Conservation (phyloP, 164 flowering plant genomes). For the Vitis rotundifolia region DNA sequence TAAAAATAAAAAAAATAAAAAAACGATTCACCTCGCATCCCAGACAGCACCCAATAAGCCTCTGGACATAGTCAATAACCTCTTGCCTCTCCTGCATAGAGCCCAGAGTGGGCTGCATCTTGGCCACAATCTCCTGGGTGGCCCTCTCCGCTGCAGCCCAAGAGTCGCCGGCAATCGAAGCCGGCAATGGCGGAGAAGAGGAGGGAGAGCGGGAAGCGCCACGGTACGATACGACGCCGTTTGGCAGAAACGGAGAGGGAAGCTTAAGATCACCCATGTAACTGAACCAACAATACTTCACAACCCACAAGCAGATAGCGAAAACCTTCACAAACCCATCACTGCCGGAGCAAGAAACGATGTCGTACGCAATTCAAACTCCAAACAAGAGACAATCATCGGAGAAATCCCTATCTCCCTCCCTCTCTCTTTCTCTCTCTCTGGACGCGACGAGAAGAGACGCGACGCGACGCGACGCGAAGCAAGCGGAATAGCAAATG, state of each 20-base stretch:
- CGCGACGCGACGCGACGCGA: constrained; percentile 7
- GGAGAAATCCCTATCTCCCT: no score
- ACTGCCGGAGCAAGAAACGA: background rate
- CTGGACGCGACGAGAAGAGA: background rate
- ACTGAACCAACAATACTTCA: background rate
- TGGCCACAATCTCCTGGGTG: constrained; percentile 23
- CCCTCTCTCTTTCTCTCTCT: no score
- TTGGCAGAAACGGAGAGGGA: background rate
- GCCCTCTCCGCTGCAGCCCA: constrained; percentile 38
- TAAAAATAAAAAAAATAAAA: no score
- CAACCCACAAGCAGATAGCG: no score
- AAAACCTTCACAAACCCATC: background rate
- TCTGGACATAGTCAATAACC: constrained; percentile 43
- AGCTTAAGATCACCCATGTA: constrained; percentile 13
- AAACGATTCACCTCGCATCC: constrained; percentile 31
- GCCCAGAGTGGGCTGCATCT: constrained; percentile 37
- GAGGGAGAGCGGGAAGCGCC: background rate
- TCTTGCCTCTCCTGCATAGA: constrained; percentile 35
- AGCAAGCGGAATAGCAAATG: background rate
- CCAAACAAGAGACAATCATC: no score
- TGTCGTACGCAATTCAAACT: no score
- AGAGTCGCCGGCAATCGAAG: constrained; percentile 20
- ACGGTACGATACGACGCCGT: background rate
- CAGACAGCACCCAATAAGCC: constrained; percentile 22
- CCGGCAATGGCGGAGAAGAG: constrained; percentile 10